Base-by-base conservation (phyloP, 2,329 filamentous ascomycete genomes). In the Pleomassaria siparia region DNA sequence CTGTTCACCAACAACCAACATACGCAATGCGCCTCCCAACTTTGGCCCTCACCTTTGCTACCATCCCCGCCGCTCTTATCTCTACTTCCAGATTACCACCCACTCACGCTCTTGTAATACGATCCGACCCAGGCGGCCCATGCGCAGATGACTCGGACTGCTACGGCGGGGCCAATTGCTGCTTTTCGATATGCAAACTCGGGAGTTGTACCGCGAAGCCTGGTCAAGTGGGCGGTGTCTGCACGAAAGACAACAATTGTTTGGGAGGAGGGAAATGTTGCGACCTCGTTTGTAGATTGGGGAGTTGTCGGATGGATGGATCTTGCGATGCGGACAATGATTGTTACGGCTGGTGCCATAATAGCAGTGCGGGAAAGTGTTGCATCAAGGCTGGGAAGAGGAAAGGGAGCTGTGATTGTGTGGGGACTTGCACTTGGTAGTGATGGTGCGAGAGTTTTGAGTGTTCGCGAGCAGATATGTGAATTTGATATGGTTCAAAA, bases 281-380 rank as follows among this genome's bases (percentile, higher is more conserved):
- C n/a, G n/a, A 21, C 15, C 9, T 22, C 4, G 12, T 30, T 3
- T 42, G 40, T 28, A 42, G 22, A 16, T 24, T 47, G 20, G 45
- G 45, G 20, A 47, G 45, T 30, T 47, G 45, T 22, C 39, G 45
- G 26, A 47, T 47, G 45, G 40, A 47, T 16, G 45, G 45, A 24
- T 33, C 28, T 6, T 47, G 45, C 28, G 45, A 47, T 32, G 39
- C 18, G 5, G 32, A 47, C 20, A 36, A 39, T 21, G 45, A 47
- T 28, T 47, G 45, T 25, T 47, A 43, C 24, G 45, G 45, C 15
- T 47, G 45, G 45, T 47, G 45, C 30, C 45, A 47, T 24, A 47
- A 41, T 28, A 41, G 39, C 24, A 30, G 16, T 16, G 10, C 5
- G 3, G 29, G 45, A 3, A 47, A n/a, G 20, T 47, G 45, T 18